phyloP scores from a whole-genome alignment of 495 filamentous ascomycete genomes.

The Gamarada debralockiae region DNA sequence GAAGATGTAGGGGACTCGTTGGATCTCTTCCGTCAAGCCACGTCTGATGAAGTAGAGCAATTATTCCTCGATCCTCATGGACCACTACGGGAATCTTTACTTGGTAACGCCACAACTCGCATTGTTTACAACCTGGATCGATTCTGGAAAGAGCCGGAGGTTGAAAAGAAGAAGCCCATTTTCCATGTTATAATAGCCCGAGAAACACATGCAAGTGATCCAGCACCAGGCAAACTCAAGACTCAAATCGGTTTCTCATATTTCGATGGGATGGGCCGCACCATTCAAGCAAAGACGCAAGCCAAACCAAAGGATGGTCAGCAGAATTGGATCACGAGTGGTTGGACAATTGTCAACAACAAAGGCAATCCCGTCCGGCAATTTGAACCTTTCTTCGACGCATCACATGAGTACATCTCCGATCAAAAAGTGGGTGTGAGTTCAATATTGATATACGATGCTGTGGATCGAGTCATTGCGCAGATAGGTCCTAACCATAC shows the following conservation, averaged over 20 bases:
- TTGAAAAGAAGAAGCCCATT: background rate
- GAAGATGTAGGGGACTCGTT: conserved; percentile 24
- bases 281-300: conserved; percentile 4
- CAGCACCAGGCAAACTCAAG: background rate
- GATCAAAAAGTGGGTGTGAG: background rate
- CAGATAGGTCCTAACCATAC: conserved; percentile 18
- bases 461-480: conserved; percentile 19
- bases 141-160: background rate
- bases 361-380: conserved; percentile 20
- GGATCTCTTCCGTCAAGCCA: conserved; percentile 4
- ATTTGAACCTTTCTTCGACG: conserved; percentile 26
- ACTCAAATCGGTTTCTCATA: conserved; percentile 3
- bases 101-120: background rate
- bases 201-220: background rate
- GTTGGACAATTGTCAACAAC: conserved; percentile 27
- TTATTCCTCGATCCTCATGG: background rate
- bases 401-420: conserved; percentile 1
- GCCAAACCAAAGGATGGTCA: conserved; percentile 3
- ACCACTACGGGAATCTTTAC: background rate
- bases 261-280: conserved; percentile 8
- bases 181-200: background rate
- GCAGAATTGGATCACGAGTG: conserved; percentile 18
- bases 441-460: conserved; percentile 21
- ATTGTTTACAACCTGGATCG: conserved; percentile 8
- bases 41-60: background rate